Conservation (phyloP, 1,139 yeast species). For the Yamadazyma mexicana region DNA sequence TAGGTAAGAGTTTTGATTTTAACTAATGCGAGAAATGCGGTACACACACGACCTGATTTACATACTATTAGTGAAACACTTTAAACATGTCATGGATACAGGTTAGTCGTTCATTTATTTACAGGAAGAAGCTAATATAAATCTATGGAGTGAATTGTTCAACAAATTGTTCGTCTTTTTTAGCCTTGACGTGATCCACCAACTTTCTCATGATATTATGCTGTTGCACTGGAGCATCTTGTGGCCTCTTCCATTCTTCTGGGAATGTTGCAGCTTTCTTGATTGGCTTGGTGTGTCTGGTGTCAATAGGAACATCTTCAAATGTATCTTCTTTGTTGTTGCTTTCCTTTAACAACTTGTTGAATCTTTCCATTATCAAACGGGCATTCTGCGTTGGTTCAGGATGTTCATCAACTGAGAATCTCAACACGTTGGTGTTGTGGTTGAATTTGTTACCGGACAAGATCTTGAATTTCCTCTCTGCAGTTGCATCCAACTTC, state of each 20-base stretch:
- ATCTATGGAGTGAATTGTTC: slow-evolving; percentile 25
- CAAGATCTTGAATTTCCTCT: slow-evolving; percentile 75
- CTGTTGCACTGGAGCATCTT: slow-evolving; percentile 53
- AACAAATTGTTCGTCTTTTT: slow-evolving; percentile 35
- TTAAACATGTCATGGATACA: no score
- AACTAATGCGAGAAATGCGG: no score
- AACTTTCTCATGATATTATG: slow-evolving; percentile 33
- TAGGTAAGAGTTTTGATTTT: no score
- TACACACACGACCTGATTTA: no score
- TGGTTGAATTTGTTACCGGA: slow-evolving; percentile 79
- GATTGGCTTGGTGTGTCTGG: slow-evolving; percentile 59
- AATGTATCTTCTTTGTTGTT: slow-evolving; percentile 64
- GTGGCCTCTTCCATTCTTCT: slow-evolving; percentile 80
- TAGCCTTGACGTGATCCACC: slow-evolving; percentile 33
- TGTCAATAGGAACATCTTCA: slow-evolving; percentile 79
- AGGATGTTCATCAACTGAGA: slow-evolving; percentile 62
- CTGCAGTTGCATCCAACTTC: slow-evolving; percentile 49
- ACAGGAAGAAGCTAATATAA: slow-evolving; percentile 5
- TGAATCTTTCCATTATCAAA: slow-evolving; percentile 63
- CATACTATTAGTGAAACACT: no score
- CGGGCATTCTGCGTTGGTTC: slow-evolving; percentile 88
- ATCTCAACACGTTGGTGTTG: slow-evolving; percentile 55
- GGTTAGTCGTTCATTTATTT: slow-evolving; percentile 7
- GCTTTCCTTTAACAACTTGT: slow-evolving; percentile 62
- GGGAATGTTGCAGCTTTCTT: slow-evolving; percentile 61